Base-by-base conservation (phyloP, 1,139 yeast genomes). In the Taphrina deformans region DNA sequence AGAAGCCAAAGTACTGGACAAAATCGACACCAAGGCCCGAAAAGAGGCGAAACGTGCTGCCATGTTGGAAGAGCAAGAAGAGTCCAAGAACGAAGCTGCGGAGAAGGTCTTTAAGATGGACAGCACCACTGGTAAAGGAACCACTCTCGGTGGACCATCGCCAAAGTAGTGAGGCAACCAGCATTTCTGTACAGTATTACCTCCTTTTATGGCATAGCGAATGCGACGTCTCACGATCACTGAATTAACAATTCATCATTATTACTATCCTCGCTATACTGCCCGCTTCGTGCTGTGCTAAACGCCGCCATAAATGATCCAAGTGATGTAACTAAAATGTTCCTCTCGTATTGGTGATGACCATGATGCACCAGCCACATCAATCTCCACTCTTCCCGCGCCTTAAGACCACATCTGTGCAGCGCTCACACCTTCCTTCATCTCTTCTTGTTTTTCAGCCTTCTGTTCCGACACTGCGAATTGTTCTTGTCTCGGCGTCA, bases 81-180 rank as follows among this genome's bases (percentile, higher is more conserved):
- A 68, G 51, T 78, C 75, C 5, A 73, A 53, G 9, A 72, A 69
- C 21, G 76, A 73, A 18, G 21, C 2, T 31, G 29, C 55, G 14
- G 48, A 53, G 14, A 53, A 38, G 58, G 58, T 38, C 21, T 51
- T 51, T 24, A 51, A 51, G 41, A 51, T 51, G 55, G 55, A 51
- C 16, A 38, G 18, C 6, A 23, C 31, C 3, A 38, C 48, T 6
- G 58, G 58, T 4, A 10, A 40, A 10, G 58, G 58, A 3, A 53
- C 58, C 35, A 53, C 58, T 2, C 58, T 53, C 48, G 58, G 58
- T 18, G 58, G 58, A 14, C 58, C 58, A 2, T 44, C 44, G 4
- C 24, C 48, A 9, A 44, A 18, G 26, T 18, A 44, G n/a, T 21
- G 48, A 21, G 26, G n/a, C 26, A 5, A 7, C 44, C 44, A 5